phyloP scores from a whole-genome alignment of 345 rosid species.

The Kernera saxatilis region DNA sequence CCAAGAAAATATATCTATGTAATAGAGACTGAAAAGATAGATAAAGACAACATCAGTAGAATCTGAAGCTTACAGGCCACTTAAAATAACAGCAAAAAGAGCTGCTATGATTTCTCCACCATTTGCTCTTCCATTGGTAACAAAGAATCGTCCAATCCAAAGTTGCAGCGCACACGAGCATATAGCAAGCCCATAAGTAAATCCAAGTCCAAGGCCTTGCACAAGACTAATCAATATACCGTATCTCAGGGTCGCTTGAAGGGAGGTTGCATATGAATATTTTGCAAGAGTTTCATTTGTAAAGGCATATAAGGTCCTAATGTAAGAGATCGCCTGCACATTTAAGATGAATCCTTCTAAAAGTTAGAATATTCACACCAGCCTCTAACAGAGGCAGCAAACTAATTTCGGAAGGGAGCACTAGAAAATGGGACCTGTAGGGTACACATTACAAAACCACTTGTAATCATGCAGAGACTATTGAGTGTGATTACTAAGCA shows the following conservation, averaged over 20 bases:
- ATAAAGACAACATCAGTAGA: conserved; percentile 16
- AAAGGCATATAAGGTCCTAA: conserved; percentile 87
- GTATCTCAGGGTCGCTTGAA: conserved; percentile 94
- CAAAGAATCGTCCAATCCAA: conserved; percentile 90
- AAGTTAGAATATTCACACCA: conserved; percentile 3
- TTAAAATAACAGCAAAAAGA: conserved; percentile 83
- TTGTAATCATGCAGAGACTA: conserved; percentile 8
- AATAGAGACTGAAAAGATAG: neutral
- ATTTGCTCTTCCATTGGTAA: conserved; percentile 48
- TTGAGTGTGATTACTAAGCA: neutral
- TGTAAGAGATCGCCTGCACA: conserved; percentile 81
- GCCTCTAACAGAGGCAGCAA: neutral
- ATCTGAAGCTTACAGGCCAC: conserved; percentile 82
- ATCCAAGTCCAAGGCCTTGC: conserved; percentile 99
- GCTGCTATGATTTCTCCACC: conserved; percentile 94
- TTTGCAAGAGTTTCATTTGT: conserved; percentile 97
- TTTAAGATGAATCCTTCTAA: neutral
- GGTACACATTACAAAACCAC: conserved; percentile 3
- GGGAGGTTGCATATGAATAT: conserved; percentile 92
- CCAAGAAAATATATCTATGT: conserved; percentile 34
- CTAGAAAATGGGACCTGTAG: neutral
- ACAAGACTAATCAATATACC: conserved; percentile 93
- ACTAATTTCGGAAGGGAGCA: neutral
- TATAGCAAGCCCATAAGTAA: conserved; percentile 96
- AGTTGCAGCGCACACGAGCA: conserved; percentile 97